These are phyloP conservation scores for Sporothrix humicola DNA, from an alignment of 2,329 filamentous ascomycete species.

Conservation along the genomic window DNA sequence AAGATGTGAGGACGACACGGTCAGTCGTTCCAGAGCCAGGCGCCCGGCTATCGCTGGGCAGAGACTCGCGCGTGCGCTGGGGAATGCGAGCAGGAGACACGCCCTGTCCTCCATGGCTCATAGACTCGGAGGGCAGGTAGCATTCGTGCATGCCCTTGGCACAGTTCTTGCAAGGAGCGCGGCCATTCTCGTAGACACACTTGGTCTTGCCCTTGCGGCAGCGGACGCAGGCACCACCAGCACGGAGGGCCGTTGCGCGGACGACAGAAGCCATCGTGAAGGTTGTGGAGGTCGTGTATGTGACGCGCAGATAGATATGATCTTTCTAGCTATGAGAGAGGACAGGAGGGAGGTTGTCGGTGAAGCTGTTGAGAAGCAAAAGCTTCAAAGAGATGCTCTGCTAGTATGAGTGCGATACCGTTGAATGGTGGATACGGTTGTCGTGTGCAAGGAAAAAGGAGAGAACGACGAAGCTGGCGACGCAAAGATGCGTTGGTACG, in stretches of 20 bases:
- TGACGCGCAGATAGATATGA: background rate
- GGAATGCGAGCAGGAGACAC: slow-evolving; percentile 61
- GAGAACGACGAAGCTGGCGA: background rate
- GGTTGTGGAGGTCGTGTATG: background rate
- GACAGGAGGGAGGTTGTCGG: background rate
- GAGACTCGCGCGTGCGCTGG: slow-evolving; percentile 59
- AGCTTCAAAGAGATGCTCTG: background rate
- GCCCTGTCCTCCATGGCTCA: slow-evolving; percentile 62
- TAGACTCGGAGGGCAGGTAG: slow-evolving; percentile 65
- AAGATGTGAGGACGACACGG: slow-evolving; percentile 52
- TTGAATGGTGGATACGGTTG: no score
- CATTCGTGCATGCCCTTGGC: slow-evolving; percentile 68
- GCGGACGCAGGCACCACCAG: slow-evolving; percentile 66
- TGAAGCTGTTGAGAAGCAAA: slow-evolving; percentile 1
- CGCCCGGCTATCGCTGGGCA: slow-evolving; percentile 57
- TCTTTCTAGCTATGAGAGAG: background rate
- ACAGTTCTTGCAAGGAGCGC: slow-evolving; percentile 68
- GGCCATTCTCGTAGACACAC: slow-evolving; percentile 67
- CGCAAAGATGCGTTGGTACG: background rate
- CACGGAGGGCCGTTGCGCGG: slow-evolving; percentile 64
- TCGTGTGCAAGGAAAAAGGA: background rate
- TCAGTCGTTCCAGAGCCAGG: slow-evolving; percentile 52
- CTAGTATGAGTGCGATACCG: background rate
- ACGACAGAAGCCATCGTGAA: slow-evolving; percentile 54
- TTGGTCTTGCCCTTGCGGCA: slow-evolving; percentile 70